phyloP scores from a whole-genome alignment of 352 stramenopile species.

The Ochromonadaceae sp. region DNA sequence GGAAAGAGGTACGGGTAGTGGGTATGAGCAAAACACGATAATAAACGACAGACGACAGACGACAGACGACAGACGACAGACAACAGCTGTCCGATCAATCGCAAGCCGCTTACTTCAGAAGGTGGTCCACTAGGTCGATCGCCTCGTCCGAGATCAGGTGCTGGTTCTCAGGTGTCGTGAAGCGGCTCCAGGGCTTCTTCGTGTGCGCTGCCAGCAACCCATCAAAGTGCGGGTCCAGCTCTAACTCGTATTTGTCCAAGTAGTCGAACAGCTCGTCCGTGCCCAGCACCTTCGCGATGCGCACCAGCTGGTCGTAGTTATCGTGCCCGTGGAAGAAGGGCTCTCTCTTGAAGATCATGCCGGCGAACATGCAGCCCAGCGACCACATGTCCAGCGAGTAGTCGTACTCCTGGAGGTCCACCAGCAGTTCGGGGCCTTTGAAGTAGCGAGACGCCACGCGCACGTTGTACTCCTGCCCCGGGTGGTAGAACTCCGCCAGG shows the following conservation, averaged over 20 bases:
- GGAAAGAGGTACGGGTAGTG: slow-evolving; percentile 17
- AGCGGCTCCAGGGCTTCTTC: slow-evolving; percentile 97
- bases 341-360: slow-evolving; percentile 99
- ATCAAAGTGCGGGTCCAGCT: slow-evolving; percentile 96
- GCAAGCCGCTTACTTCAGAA: slow-evolving; percentile 42
- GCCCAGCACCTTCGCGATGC: slow-evolving; percentile 91
- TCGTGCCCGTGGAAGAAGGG: slow-evolving; percentile 98
- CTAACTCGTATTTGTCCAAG: slow-evolving; percentile 94
- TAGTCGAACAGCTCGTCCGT: slow-evolving; percentile 98
- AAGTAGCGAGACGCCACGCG: slow-evolving; percentile 97
- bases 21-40: slow-evolving; percentile 4
- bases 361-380: slow-evolving; percentile 95
- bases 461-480: slow-evolving; percentile 94
- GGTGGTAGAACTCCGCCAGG: slow-evolving; percentile 98
- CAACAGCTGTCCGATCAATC: not conserved
- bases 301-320: slow-evolving; percentile 98
- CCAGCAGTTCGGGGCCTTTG: slow-evolving; percentile 94
- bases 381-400: slow-evolving; percentile 99
- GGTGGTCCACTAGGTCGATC: slow-evolving; percentile 80
- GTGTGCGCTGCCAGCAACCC: slow-evolving; percentile 87
- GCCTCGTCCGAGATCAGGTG: slow-evolving; percentile 86
- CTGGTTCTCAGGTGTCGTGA: slow-evolving; percentile 93
- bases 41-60: slow-evolving; percentile 8
- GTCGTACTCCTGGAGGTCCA: slow-evolving; percentile 99
- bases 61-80: slow-evolving; percentile 17